Evolutionary conservation across 345 rosid species (phyloP), one percentile per base, ranked within the genome.

Genomic region (Triadica sebifera): DNA sequence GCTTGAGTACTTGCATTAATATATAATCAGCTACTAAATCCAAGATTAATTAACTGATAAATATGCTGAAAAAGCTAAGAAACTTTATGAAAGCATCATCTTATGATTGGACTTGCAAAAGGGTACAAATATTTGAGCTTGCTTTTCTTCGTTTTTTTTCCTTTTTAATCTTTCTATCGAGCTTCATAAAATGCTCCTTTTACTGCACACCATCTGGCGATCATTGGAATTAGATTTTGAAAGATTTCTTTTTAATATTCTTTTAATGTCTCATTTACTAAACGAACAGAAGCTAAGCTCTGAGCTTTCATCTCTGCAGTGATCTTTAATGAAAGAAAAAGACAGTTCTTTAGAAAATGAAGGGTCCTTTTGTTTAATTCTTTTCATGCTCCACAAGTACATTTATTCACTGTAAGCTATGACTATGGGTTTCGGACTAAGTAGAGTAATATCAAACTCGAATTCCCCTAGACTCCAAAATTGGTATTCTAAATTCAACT

Each of bases 141-240:
- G 6, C 46, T 43, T 43, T 8, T 43, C 46, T 5, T 43, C 5
- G 55, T 51, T 8, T 4, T 4, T 5, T 1, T 16, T 52, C 15
- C 4, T 15, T 60, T 34, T 46, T 12, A 12, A 5, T 5, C 47
- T 25, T 8, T 49, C 4, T 8, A 11, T 16, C 1, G 47, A 49
- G 1, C 16, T 50, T 34, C 9, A 29, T 51, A 34, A 4, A 65
- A 24, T 11, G 22, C 1, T 4, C 37, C 8, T 57, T 19, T n/a
- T 37, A 52, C 72, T 37, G 72, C 29, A 34, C 24, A 51, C 29
- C 8, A 0, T 19, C 25, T 10, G 34, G 25, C 25, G 61, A 53
- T 69, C 46, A 38, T n/a, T 37, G 47, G 29, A 38, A 37, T 38
- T 37, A 38, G 72, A 69, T 69, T 69, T 51, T 69, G 25, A 19